Conservation (phyloP, 345 rosid genomes). For the Eucalyptus melliodora region DNA sequence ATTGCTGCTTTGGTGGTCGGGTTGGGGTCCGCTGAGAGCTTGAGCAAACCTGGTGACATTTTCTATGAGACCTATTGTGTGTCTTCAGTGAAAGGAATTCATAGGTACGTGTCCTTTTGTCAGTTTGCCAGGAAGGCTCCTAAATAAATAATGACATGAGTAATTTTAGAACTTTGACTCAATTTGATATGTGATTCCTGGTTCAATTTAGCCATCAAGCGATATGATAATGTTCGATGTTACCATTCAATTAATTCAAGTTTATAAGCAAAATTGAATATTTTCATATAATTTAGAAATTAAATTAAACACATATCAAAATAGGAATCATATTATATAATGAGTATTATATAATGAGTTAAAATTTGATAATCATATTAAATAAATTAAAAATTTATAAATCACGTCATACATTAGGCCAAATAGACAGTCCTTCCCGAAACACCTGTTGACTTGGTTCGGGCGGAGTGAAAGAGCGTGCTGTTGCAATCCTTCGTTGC, state of each 20-base stretch:
- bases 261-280: too few species aligned
- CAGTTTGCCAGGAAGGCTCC: not conserved
- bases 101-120: not conserved
- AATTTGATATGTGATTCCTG: not conserved
- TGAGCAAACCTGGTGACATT: not conserved
- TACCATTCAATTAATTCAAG: not conserved
- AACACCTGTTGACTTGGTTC: too few species aligned
- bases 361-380: fast-evolving
- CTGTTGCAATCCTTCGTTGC: too few species aligned
- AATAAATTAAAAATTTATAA: too few species aligned
- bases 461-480: too few species aligned
- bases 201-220: not conserved
- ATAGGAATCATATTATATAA: fast-evolving
- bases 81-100: not conserved
- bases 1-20: not conserved
- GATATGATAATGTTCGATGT: not conserved
- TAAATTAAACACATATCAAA: not conserved
- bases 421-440: not conserved
- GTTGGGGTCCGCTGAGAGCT: not conserved
- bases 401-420: not conserved
- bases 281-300: not conserved
- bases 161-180: not conserved
- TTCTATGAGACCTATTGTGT: not conserved
- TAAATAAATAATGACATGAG: not conserved
- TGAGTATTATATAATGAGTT: fast-evolving